These are phyloP conservation scores for Basipetospora sp. DNA, from an alignment of 2,329 filamentous ascomycete species.

Conservation along the genomic window DNA sequence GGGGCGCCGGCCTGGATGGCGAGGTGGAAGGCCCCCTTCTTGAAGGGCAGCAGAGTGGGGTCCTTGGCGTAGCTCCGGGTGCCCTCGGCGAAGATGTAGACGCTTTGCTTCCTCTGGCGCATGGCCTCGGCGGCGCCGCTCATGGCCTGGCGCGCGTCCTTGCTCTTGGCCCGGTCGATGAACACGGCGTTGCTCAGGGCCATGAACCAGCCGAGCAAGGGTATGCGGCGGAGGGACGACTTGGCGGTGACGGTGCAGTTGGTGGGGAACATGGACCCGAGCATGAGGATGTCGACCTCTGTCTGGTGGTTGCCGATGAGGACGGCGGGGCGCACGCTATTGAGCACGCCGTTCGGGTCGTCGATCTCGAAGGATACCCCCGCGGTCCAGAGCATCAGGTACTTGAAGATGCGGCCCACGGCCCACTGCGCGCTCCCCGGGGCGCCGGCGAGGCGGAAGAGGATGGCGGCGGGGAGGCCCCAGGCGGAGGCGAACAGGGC, in stretches of 20 bases:
- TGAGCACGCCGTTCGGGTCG: conserved; percentile 48
- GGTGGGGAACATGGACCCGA: conserved; percentile 75
- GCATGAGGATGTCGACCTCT: conserved; percentile 84
- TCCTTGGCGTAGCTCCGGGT: conserved; percentile 79
- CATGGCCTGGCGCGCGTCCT: conserved; percentile 74
- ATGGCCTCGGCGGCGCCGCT: conserved; percentile 71
- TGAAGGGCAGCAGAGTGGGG: conserved; percentile 79
- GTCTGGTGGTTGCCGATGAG: conserved; percentile 94
- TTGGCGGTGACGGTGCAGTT: conserved; percentile 92
- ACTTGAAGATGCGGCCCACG: conserved; percentile 64
- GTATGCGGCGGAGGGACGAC: conserved; percentile 60
- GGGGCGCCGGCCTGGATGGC: conserved; percentile 88
- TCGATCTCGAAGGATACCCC: conserved; percentile 66
- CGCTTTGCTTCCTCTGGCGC: conserved; percentile 53
- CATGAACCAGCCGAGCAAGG: conserved; percentile 93
- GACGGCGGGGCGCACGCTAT: conserved; percentile 61
- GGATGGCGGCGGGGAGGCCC: conserved; percentile 59
- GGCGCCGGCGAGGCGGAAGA: conserved; percentile 56
- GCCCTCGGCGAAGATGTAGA: conserved; percentile 83
- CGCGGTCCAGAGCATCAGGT: conserved; percentile 56
- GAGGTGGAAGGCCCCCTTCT: conserved; percentile 95
- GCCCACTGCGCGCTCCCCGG: conserved; percentile 76
- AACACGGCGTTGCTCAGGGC: conserved; percentile 76
- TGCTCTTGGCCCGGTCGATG: conserved; percentile 77
- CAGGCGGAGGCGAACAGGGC: conserved; percentile 50